Evolutionary conservation across 371 early-diverging fungal species (phyloP).

Genomic region (Apophysomyces elegans): DNA sequence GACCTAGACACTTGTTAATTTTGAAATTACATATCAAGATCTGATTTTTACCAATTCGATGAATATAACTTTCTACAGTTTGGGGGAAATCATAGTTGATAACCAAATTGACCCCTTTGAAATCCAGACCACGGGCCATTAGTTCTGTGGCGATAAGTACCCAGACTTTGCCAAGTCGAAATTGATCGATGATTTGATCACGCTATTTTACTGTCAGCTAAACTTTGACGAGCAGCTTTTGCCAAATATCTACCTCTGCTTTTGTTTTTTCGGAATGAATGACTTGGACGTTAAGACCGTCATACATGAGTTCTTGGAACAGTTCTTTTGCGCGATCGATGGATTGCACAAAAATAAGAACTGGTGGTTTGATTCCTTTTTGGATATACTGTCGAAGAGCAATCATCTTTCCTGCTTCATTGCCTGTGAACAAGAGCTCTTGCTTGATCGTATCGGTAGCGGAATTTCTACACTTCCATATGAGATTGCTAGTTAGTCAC

Average conservation of each 20-base stretch:
- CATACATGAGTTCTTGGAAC: constrained; percentile 94
- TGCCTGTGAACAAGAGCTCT: constrained; percentile 89
- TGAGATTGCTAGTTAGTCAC: background rate
- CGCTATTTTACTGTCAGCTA: constrained; percentile 48
- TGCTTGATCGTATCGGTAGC: constrained; percentile 91
- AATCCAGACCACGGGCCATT: constrained; percentile 96
- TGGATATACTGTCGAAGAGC: constrained; percentile 90
- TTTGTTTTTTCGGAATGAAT: constrained; percentile 94
- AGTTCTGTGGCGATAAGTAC: constrained; percentile 97
- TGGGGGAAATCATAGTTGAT: constrained; percentile 98
- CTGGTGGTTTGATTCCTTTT: constrained; percentile 86
- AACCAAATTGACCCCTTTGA: constrained; percentile 90
- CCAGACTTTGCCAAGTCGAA: constrained; percentile 91
- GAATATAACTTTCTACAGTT: constrained; percentile 91
- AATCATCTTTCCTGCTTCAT: constrained; percentile 92
- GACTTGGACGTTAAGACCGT: constrained; percentile 96
- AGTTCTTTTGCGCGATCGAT: constrained; percentile 95
- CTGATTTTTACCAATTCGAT: constrained; percentile 72
- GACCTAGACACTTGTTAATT: constrained; percentile 37
- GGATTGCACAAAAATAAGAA: constrained; percentile 94
- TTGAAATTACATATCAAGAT: background rate
- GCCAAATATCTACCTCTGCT: constrained; percentile 57
- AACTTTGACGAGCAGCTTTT: background rate
- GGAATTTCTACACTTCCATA: constrained; percentile 65
- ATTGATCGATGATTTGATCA: constrained; percentile 88